Percentiles rank a stretch among this genome's conserved stretches.
Evolutionary conservation across 2,329 filamentous ascomycete species (phyloP).

Genomic region (Curvularia verruculosa): DNA sequence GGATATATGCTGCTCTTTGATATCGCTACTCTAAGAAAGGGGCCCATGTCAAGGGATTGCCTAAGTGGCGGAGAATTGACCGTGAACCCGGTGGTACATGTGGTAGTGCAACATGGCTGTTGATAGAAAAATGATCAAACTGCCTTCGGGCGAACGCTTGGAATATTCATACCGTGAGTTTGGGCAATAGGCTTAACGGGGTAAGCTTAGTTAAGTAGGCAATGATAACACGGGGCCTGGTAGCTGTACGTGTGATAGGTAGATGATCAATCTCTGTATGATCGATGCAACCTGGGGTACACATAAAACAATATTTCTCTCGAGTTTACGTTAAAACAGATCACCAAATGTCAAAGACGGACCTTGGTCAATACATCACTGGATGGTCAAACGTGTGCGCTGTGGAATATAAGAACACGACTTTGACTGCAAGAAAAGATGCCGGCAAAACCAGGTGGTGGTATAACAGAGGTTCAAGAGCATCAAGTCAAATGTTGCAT

Average conservation of each 20-base stretch:
- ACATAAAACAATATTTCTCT: neutral
- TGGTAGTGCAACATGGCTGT: too few species aligned
- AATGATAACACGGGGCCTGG: too few species aligned
- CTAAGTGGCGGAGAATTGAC: too few species aligned
- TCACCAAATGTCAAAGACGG: neutral
- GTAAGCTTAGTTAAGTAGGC: too few species aligned
- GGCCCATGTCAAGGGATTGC: neutral
- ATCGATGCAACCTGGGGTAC: neutral
- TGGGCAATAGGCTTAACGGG: too few species aligned
- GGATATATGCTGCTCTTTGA: neutral
- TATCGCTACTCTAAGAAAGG: neutral
- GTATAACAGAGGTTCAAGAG: neutral
- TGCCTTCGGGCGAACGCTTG: too few species aligned
- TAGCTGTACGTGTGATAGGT: neutral
- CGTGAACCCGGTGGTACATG: too few species aligned
- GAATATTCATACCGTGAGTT: too few species aligned
- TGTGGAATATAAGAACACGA: too few species aligned
- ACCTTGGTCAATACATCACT: neutral
- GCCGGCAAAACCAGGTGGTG: too few species aligned
- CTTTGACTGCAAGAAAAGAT: too few species aligned
- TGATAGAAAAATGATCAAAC: too few species aligned
- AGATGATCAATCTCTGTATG: neutral
- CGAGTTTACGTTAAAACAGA: neutral
- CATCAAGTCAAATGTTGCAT: conserved; percentile 31
- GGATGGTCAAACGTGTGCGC: neutral